phyloP scores from a whole-genome alignment of 2,329 filamentous ascomycete genomes.

The Hortaea sp. region DNA sequence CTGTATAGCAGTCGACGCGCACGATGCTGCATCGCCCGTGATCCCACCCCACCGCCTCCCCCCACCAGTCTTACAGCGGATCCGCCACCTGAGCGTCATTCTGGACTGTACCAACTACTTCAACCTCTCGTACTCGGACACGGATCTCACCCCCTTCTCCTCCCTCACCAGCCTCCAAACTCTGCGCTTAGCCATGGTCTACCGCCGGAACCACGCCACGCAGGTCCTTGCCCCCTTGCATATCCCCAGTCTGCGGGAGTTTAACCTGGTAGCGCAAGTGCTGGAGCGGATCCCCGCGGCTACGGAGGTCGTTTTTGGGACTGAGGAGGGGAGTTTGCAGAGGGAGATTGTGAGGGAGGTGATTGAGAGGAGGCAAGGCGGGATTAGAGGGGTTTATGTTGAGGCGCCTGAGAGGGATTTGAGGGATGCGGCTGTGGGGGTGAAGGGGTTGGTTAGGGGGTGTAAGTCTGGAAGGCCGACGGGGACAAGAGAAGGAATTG shows the following conservation, averaged over 20 bases:
- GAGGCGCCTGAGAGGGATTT: slow-evolving; percentile 3
- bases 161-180: slow-evolving; percentile 6
- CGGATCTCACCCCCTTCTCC: slow-evolving; percentile 12
- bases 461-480: slow-evolving; percentile 1
- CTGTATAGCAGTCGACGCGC: slow-evolving; percentile 16
- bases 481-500: no score
- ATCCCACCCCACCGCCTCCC: slow-evolving; percentile 15
- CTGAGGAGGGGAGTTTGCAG: slow-evolving; percentile 6
- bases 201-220: slow-evolving; percentile 1
- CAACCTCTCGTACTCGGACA: slow-evolving; percentile 11
- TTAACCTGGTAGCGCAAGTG: slow-evolving; percentile 9
- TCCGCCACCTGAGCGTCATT: slow-evolving; percentile 15
- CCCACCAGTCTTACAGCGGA: slow-evolving; percentile 9
- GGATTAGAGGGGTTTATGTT: slow-evolving; percentile 1
- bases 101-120: slow-evolving; percentile 16
- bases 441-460: slow-evolving; percentile 5
- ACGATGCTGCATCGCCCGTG: slow-evolving; percentile 17
- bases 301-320: slow-evolving; percentile 8
- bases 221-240: slow-evolving; percentile 4
- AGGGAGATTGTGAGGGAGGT: slow-evolving; percentile 3
- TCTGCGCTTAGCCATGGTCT: slow-evolving; percentile 5
- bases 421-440: slow-evolving; percentile 4
- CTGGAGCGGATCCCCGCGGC: slow-evolving; percentile 10
- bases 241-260: slow-evolving; percentile 1
- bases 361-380: slow-evolving; percentile 2